Percentiles rank a stretch among this genome's conserved stretches.
These are phyloP conservation scores for Cercospora sojina DNA, from an alignment of 2,329 filamentous ascomycete species.

Conservation along the genomic window DNA sequence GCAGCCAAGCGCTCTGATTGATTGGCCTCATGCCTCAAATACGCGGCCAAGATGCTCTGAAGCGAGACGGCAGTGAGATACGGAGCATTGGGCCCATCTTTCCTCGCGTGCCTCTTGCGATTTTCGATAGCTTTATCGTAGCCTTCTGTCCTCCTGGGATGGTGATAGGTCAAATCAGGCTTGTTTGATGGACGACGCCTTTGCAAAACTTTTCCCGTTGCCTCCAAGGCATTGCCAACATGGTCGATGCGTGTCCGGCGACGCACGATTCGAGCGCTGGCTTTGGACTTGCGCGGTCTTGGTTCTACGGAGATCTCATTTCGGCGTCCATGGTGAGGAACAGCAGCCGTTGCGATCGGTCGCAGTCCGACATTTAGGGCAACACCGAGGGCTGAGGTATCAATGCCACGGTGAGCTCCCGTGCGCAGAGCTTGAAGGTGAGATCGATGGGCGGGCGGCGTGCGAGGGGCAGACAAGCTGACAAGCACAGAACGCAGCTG, in stretches of 20 bases:
- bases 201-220: neutral
- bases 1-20: slow-evolving; percentile 15
- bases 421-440: neutral
- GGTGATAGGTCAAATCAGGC: slow-evolving; percentile 5
- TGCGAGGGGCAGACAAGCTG: slow-evolving; percentile 9
- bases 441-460: neutral
- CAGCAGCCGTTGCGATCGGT: neutral
- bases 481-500: slow-evolving; percentile 34
- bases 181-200: neutral
- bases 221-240: slow-evolving; percentile 9
- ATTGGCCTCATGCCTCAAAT: slow-evolving; percentile 9
- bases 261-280: slow-evolving; percentile 4
- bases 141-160: neutral
- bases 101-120: neutral
- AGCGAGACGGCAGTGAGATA: neutral
- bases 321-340: neutral
- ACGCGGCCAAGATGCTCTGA: slow-evolving; percentile 8
- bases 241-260: slow-evolving; percentile 14
- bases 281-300: neutral
- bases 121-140: neutral
- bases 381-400: neutral
- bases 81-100: neutral
- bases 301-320: neutral
- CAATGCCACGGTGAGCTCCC: slow-evolving; percentile 4
- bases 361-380: neutral